phyloP scores from a whole-genome alignment of 2,329 filamentous ascomycete species.

The Ophiostoma sp. region DNA sequence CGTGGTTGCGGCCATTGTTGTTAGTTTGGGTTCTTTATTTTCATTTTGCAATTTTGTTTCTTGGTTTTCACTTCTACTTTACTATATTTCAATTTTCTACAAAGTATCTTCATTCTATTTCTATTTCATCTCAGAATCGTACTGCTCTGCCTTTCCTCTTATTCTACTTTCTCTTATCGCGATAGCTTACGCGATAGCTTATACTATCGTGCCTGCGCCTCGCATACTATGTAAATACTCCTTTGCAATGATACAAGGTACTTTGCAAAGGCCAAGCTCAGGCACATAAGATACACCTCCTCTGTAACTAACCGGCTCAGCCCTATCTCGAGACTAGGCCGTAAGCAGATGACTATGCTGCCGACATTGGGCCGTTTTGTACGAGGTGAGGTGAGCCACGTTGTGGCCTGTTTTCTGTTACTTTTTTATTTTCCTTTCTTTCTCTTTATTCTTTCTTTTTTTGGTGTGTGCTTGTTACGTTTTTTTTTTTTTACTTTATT shows the following conservation, averaged over 20 bases:
- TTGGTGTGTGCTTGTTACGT: not conserved
- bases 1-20: not conserved
- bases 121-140: no score
- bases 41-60: not conserved
- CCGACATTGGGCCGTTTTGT: slow-evolving; percentile 24
- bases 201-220: not conserved
- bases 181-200: no score
- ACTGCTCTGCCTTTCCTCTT: not conserved
- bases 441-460: not conserved
- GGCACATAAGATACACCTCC: no score
- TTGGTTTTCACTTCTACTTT: not conserved
- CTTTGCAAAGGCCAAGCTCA: no score
- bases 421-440: not conserved
- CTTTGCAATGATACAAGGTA: not conserved
- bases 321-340: slow-evolving; percentile 21
- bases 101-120: no score
- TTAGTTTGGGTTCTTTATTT: not conserved
- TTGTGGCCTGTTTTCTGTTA: not conserved
- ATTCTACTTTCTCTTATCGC: not conserved
- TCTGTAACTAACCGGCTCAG: slow-evolving; percentile 18
- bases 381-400: not conserved
- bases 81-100: no score
- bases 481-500: no score
- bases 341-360: slow-evolving; percentile 17
- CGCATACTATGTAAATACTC: slow-evolving; percentile 6